Evolutionary conservation across 2,329 filamentous ascomycete genomes (phyloP), one percentile per base, ranked within the genome.

Genomic region (Furcasterigmium sp.): DNA sequence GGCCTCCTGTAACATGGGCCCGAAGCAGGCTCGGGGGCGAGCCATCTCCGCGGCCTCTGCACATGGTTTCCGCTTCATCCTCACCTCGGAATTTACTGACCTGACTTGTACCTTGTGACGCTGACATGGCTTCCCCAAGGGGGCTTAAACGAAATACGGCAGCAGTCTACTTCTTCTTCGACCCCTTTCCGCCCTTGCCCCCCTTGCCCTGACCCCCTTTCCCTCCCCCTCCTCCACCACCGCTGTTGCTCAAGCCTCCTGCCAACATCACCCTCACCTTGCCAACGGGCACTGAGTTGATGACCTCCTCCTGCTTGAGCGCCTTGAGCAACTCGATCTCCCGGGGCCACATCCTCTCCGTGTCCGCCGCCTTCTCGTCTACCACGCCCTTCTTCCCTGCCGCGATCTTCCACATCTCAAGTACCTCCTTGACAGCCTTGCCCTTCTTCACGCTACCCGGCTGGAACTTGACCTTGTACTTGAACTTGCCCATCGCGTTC

Each of bases 391-490:
- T 82, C 57, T 68, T 74, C 8, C 57, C 62, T 7, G 81, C 78
- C 39, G 82, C 88, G 17, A 73, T 64, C 51, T 84, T 76, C 91
- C 91, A 96, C 46, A 78, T 77, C 39, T 84, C 81, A n/a, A 97
- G 65, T 25, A 97, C 84, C 64, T 97, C 91, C 60, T 87, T 88
- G 38, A 95, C 82, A 0, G 90, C 91, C 61, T 96, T 97, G 9
- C 93, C 91, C 68, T 95, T 95, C 74, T 97, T 98, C 50, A 84
- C 76, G 1, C 82, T 67, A 0, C 93, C 93, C 0, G 93, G 93
- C 65, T 97, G 93, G 54, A 98, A 64, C 70, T 98, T 98, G 42
- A 84, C 87, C 64, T 94, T 94, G 72, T 96, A 97, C 66, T 96
- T 96, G 66, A 85, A 87, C 44, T 78, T 79, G 3, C 65, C 72